These are phyloP conservation scores for Calocera cornea DNA, from an alignment of 768 basidiomycete species.

Conservation along the genomic window DNA sequence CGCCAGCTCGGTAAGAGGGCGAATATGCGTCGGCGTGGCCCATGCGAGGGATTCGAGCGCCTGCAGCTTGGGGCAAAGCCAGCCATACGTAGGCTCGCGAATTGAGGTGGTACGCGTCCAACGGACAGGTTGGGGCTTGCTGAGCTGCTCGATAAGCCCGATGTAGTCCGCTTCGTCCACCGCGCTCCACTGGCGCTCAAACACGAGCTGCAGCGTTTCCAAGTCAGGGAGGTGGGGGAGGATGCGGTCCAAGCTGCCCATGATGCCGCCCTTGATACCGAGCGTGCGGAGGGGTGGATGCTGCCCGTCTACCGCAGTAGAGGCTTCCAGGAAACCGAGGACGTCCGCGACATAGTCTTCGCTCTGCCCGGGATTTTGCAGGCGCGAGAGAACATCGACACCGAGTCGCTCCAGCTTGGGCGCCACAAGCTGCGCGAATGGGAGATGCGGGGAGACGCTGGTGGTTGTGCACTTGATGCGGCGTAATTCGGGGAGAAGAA, in stretches of 20 bases:
- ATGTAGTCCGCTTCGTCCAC: neutral
- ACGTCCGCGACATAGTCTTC: neutral
- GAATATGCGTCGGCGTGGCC: neutral
- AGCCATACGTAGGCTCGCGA: neutral
- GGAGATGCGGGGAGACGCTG: neutral
- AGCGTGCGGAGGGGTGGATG: neutral
- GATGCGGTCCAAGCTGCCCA: neutral
- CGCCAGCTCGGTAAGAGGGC: neutral
- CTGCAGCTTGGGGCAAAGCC: neutral
- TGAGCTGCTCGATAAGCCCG: neutral
- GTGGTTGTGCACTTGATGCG: neutral
- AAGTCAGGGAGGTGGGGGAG: neutral
- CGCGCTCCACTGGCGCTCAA: neutral
- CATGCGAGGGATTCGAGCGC: neutral
- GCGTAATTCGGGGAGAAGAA: neutral
- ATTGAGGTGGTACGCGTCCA: neutral
- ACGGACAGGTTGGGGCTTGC: neutral
- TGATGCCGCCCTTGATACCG: neutral
- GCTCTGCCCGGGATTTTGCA: neutral
- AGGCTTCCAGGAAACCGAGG: neutral
- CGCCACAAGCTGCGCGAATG: neutral
- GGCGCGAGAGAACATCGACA: neutral
- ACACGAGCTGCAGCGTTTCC: neutral
- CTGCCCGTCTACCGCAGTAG: neutral
- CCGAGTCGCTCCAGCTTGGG: neutral